phyloP scores from a whole-genome alignment of 1,284 basidiomycete species.

The Takashimella tepidaria region DNA sequence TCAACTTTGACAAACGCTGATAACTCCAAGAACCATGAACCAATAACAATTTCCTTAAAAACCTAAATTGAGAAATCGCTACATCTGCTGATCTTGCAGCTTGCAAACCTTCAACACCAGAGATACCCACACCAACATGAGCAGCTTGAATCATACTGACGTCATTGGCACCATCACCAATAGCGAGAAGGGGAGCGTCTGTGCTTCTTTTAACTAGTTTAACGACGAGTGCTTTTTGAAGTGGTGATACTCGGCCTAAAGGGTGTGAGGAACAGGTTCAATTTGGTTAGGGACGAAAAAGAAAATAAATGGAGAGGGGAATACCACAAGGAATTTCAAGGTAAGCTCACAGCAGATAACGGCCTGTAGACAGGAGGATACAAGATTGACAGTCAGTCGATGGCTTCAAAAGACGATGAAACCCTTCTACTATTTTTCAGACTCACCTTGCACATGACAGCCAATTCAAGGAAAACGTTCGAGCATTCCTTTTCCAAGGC shows the following conservation, averaged over 20 bases:
- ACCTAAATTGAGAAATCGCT: slow-evolving; percentile 98
- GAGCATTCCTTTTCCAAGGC: slow-evolving; percentile 90
- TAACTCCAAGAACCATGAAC: slow-evolving; percentile 99
- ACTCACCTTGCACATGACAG: slow-evolving; percentile 85
- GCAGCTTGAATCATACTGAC: slow-evolving; percentile 60
- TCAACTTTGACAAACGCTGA: slow-evolving; percentile 86
- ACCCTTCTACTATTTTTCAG: too few species aligned
- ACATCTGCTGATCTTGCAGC: slow-evolving; percentile 95
- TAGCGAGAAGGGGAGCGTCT: slow-evolving; percentile 85
- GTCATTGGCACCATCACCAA: slow-evolving; percentile 63
- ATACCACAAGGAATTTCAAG: background rate
- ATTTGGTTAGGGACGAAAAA: too few species aligned
- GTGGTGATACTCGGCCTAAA: slow-evolving; percentile 86
- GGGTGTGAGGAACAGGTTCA: background rate
- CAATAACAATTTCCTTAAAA: slow-evolving; percentile 86
- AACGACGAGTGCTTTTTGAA: slow-evolving; percentile 97
- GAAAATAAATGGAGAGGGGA: too few species aligned
- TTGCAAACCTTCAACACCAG: slow-evolving; percentile 96
- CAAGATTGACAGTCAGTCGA: slow-evolving; percentile 6
- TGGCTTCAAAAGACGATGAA: background rate
- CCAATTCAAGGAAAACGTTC: slow-evolving; percentile 87
- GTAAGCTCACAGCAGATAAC: slow-evolving; percentile 82
- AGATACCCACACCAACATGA: slow-evolving; percentile 85
- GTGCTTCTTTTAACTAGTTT: slow-evolving; percentile 98
- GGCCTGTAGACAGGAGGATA: slow-evolving; percentile 49